These are phyloP conservation scores for Alopecurus myosuroides DNA, from an alignment of 176 grass and related monocot genomes.

Conservation along the genomic window DNA sequence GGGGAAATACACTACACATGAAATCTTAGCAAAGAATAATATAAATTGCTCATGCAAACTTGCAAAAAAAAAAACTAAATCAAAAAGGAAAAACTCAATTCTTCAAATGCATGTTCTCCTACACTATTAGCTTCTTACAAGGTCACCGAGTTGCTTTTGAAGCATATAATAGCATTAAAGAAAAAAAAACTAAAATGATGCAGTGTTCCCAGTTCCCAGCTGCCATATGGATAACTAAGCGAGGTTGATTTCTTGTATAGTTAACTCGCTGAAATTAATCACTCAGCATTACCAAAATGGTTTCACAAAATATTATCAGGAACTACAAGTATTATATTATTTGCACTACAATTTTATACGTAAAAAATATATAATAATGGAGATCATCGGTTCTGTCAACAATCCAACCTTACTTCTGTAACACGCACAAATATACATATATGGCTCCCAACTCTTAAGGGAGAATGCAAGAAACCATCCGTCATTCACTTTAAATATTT, in stretches of 20 bases:
- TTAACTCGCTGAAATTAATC: not conserved
- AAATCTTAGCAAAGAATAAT: not conserved
- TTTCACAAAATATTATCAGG: not conserved
- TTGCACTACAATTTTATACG: not conserved
- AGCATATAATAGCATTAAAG: not conserved
- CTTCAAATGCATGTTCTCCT: not conserved
- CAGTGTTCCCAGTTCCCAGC: not conserved
- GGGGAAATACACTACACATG: not conserved
- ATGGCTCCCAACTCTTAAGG: not conserved
- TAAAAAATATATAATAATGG: not conserved
- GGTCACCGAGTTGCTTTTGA: not conserved
- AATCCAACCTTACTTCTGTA: not conserved
- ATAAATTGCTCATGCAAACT: not conserved
- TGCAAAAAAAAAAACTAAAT: not conserved
- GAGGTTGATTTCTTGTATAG: not conserved
- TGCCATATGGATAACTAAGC: not conserved
- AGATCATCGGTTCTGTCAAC: not conserved
- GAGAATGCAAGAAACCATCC: not conserved
- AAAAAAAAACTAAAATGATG: not conserved
- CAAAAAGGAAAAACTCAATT: not conserved
- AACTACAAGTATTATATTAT: not conserved
- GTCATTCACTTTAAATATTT: not conserved
- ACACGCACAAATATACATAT: not conserved
- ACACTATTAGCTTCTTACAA: not conserved
- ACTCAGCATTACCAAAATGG: not conserved